Evolutionary conservation across 805 yeast genomes (phyloP), one percentile per base, ranked within the genome.

Genomic region (Maudiozyma pseudohumilis): DNA sequence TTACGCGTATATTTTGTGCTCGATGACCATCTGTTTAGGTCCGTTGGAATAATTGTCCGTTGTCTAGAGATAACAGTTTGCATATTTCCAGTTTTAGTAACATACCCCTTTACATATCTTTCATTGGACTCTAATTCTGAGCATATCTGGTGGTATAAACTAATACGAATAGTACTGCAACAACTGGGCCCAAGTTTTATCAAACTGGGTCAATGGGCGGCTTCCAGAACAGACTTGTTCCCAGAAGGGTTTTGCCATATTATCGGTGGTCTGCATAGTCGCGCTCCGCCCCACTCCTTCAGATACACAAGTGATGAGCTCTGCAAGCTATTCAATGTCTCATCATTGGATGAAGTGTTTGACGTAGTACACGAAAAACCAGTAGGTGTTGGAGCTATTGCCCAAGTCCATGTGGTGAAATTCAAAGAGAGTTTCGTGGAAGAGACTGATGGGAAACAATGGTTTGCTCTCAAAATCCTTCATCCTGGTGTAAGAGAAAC

Each of bases 181-280:
- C 44, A 65, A 13, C 96, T 95, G 0, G 98, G 98, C 1, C 95
- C 97, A 3, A 80, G 95, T 3, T 92, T 82, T 55, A 77, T 82
- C 40, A 82, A 85, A 59, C 70, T 92, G 40, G 98, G 97, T 3
- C 99, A 92, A 64, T 92, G 99, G 99, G 98, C 98, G 0, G 96
- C 96, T 2, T 82, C 95, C 9, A 73, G 99, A 59, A 84, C 94
- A 0, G 99, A 92, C 60, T 80, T 92, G 24, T 89, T 92, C 61
- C 80, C 95, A 3, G 65, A 63, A 33, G 83, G 72, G 29, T 61
- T 89, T 59, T 89, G 97, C 56, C 72, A 74, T 17, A 87, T 83
- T 52, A 62, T 92, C 48, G 74, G 84, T 8, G 63, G 71, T 18
- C 63, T 92, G 39, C 99, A 92, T 58, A 83, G 96, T 5, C 75